Conservation (phyloP, 1,139 yeast genomes). For the Yamadazyma taylorii region DNA sequence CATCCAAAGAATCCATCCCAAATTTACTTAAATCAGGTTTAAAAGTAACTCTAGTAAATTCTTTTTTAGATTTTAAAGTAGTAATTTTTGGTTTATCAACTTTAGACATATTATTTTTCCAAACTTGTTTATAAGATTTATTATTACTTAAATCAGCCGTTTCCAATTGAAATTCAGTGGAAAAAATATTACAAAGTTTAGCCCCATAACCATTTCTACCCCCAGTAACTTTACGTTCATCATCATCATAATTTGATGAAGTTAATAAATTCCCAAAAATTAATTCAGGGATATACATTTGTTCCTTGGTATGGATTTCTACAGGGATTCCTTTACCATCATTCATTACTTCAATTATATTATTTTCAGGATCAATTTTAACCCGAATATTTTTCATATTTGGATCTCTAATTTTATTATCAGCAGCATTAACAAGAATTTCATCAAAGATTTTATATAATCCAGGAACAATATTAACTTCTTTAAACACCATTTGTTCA, state of each 20-base stretch:
- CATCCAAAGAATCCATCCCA: slow-evolving; percentile 79
- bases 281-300: slow-evolving; percentile 91
- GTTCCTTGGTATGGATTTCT: slow-evolving; percentile 89
- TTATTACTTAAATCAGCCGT: slow-evolving; percentile 77
- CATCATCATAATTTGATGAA: slow-evolving; percentile 93
- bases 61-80: slow-evolving; percentile 58
- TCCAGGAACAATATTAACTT: slow-evolving; percentile 89
- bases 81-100: slow-evolving; percentile 77
- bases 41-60: slow-evolving; percentile 86
- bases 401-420: slow-evolving; percentile 94
- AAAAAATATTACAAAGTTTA: slow-evolving; percentile 83
- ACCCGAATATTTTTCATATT: slow-evolving; percentile 84
- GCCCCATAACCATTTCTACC: slow-evolving; percentile 99
- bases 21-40: slow-evolving; percentile 86
- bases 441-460: slow-evolving; percentile 96
- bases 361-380: slow-evolving; percentile 70
- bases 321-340: slow-evolving; percentile 97
- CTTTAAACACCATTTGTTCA: slow-evolving; percentile 69
- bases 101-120: slow-evolving; percentile 84
- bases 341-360: slow-evolving; percentile 77
- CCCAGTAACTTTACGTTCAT: slow-evolving; percentile 94
- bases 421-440: slow-evolving; percentile 96
- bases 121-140: slow-evolving; percentile 71
- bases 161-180: slow-evolving; percentile 82
- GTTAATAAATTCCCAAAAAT: slow-evolving; percentile 95